Conservation (phyloP, 352 stramenopile genomes). For the Phytophthora sansomeana region DNA sequence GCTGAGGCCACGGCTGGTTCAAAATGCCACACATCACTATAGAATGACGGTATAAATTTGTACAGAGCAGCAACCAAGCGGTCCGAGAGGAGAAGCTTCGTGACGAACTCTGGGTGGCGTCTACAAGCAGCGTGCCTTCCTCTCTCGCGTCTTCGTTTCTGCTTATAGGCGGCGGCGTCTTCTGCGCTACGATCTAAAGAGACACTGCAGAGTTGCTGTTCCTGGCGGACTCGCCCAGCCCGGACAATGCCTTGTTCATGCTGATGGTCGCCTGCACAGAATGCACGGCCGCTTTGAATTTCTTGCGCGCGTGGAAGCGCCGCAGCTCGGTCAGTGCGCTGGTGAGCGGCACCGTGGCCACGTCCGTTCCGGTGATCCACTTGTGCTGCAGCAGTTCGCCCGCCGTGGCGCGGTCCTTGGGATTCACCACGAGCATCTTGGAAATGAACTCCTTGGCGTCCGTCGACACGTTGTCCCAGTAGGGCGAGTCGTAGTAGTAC, state of each 20-base stretch:
- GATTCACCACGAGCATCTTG: constrained; percentile 86
- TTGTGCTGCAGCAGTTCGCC: constrained; percentile 70
- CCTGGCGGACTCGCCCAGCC: constrained; percentile 33
- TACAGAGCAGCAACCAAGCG: constrained; percentile 30
- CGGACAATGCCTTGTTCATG: constrained; percentile 78
- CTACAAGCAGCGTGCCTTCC: constrained; percentile 5
- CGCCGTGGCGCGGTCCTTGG: constrained; percentile 70
- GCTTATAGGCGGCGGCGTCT: constrained; percentile 18
- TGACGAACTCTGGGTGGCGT: background rate
- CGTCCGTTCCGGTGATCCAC: constrained; percentile 77
- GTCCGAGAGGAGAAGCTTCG: constrained; percentile 17
- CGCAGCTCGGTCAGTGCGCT: constrained; percentile 80
- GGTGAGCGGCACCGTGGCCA: constrained; percentile 76
- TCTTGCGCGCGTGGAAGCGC: constrained; percentile 83
- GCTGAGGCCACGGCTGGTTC: constrained; percentile 13
- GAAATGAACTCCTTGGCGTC: constrained; percentile 92
- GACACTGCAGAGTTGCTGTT: constrained; percentile 51
- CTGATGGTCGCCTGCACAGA: constrained; percentile 83
- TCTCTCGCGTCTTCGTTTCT: constrained; percentile 10
- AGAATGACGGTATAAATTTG: constrained; percentile 42
- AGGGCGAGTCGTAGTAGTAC: constrained; percentile 89
- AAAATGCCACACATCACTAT: constrained; percentile 18
- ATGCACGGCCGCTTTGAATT: constrained; percentile 86
- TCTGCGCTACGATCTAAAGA: constrained; percentile 43
- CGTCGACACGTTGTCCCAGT: constrained; percentile 91